Percentiles rank a stretch among this genome's conserved stretches.
Conservation (phyloP, 805 yeast species). For the Saccharomycopsis vini region DNA sequence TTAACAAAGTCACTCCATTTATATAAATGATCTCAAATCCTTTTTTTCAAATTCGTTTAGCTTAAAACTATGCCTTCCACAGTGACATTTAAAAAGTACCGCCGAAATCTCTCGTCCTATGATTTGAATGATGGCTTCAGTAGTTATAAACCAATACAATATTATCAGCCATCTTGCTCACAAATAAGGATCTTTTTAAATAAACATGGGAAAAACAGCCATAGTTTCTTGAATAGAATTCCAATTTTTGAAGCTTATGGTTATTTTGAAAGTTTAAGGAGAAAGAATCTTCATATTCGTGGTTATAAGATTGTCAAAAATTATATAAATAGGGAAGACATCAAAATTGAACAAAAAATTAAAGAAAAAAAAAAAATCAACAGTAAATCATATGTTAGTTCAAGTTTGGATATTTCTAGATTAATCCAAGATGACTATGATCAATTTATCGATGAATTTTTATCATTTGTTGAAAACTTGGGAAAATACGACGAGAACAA, state of each 20-base stretch:
- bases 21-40: no score
- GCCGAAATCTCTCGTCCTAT: not conserved
- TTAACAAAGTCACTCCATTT: no score
- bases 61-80: no score
- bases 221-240: not conserved
- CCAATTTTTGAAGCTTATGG: conserved; percentile 8
- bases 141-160: not conserved
- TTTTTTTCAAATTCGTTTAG: no score
- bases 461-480: not conserved
- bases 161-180: not conserved
- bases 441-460: not conserved
- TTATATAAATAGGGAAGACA: not conserved
- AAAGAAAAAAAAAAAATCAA: not conserved
- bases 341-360: not conserved
- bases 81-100: not conserved
- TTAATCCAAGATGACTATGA: not conserved
- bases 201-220: not conserved
- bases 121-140: not conserved
- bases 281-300: not conserved
- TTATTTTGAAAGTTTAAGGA: not conserved
- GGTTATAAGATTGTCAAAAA: not conserved
- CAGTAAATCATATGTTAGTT: no score
- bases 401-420: not conserved
- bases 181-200: not conserved
- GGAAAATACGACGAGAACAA: not conserved